Evolutionary conservation across 495 filamentous ascomycete genomes (phyloP).

Genomic region (Cercophora scortea): DNA sequence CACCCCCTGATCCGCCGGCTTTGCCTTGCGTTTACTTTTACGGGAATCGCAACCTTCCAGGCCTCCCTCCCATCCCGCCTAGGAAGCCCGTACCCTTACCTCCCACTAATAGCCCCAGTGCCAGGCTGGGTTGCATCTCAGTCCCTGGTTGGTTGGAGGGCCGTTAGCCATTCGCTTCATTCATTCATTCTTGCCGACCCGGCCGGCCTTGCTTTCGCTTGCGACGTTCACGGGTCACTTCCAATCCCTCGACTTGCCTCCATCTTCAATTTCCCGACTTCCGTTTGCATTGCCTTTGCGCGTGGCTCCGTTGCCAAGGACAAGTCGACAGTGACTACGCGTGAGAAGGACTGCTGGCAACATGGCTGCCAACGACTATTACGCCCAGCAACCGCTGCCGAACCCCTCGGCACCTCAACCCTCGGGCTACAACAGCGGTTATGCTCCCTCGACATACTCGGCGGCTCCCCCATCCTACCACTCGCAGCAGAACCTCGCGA

Average conservation of each 20-base stretch:
- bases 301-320: too few relatives aligned
- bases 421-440: slow-evolving; percentile 21
- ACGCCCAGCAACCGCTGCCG: slow-evolving; percentile 45
- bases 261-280: too few relatives aligned
- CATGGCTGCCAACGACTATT: slow-evolving; percentile 84
- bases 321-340: too few relatives aligned
- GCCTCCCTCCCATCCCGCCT: too few relatives aligned
- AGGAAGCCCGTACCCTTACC: too few relatives aligned
- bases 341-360: slow-evolving; percentile 5
- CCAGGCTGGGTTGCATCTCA: too few relatives aligned
- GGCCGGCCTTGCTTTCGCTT: too few relatives aligned
- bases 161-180: neutral
- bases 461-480: slow-evolving; percentile 24
- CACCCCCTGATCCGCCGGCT: slow-evolving; percentile 5
- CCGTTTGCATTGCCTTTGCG: too few relatives aligned
- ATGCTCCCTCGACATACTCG: slow-evolving; percentile 32
- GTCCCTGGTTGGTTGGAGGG: too few relatives aligned
- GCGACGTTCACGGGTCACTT: too few relatives aligned
- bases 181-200: neutral
- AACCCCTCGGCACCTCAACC: slow-evolving; percentile 18
- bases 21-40: neutral
- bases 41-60: neutral
- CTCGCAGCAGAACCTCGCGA: slow-evolving; percentile 17
- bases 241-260: too few relatives aligned
- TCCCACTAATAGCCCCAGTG: too few relatives aligned